Evolutionary conservation across 768 basidiomycete species (phyloP), one percentile per base, ranked within the genome.

Genomic region (Amanita polypyramis): DNA sequence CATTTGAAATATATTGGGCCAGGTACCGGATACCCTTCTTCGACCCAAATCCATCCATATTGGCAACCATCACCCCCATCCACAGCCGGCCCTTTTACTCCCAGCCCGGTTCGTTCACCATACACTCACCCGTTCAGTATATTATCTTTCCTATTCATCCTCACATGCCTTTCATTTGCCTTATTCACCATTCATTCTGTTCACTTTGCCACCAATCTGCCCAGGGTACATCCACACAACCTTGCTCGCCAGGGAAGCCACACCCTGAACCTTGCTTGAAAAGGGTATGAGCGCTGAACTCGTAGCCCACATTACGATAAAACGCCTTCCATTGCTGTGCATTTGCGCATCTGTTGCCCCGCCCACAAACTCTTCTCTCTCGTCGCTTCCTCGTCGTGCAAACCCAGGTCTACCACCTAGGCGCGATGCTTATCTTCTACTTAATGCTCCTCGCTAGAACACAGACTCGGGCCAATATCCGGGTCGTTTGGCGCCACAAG

Each of bases 11-110:
- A n/a, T n/a, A 19, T 30, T 34, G 30, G 20, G 20, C 43, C 43
- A 44, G 43, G 43, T 44, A 44, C 43, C 9, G 30, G 9, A 32
- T 34, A 44, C 30, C 30, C 42, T 33, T 33, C 43, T 44, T 44
- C 43, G 43, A 44, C 23, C 23, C 39, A 40, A 21, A 36, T 36
- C 17, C 35, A 36, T 36, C 25, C 25, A 27, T 27, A 27, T 36
- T 15, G 23, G 27, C 15, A n/a, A 14, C 37, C n/a, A 20, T 10
- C 40, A 15, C 27, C n/a, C 8, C n/a, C n/a, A n/a, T n/a, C n/a
- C 40, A 27, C 27, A 41, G 40, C 40, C 40, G 40, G 25, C 25
- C 23, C 27, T n/a, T 42, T 15, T 15, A 4, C 25, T 3, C n/a
- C 2, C 6, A 17, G 40, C 25, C 40, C 27, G 10, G 40, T 29